phyloP scores from a whole-genome alignment of 2,329 filamentous ascomycete genomes.

The Colletotrichum viniferum region DNA sequence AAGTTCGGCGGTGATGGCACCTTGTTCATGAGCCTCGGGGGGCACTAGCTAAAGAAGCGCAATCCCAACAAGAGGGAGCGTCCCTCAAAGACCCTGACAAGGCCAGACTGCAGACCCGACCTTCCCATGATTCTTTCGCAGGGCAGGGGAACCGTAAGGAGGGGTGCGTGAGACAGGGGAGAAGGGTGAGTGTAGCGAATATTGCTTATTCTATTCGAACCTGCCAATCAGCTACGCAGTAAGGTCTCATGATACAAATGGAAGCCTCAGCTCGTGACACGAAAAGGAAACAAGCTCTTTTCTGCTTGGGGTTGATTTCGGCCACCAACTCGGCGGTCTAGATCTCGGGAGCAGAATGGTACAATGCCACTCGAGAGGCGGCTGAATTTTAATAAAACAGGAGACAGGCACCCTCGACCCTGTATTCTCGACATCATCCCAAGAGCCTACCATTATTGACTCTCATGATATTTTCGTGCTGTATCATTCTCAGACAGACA shows the following conservation, averaged over 20 bases:
- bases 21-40: background rate
- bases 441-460: background rate
- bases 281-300: conserved; percentile 5
- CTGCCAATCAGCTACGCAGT: background rate
- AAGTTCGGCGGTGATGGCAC: background rate
- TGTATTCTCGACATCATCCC: background rate
- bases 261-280: background rate
- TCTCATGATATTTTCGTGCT: background rate
- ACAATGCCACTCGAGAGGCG: background rate
- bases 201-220: background rate
- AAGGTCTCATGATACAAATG: background rate
- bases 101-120: background rate
- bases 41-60: background rate
- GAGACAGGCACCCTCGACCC: background rate
- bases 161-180: background rate
- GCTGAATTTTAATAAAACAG: background rate
- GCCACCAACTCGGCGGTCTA: background rate
- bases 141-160: background rate
- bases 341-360: background rate
- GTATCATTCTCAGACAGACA: background rate
- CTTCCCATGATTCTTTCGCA: background rate
- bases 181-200: background rate
- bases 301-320: background rate
- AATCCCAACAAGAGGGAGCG: background rate
- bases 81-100: background rate